Evolutionary conservation across 352 stramenopile genomes (phyloP), one percentile per base, ranked within the genome.

Genomic region (Phytophthora podocarpi): DNA sequence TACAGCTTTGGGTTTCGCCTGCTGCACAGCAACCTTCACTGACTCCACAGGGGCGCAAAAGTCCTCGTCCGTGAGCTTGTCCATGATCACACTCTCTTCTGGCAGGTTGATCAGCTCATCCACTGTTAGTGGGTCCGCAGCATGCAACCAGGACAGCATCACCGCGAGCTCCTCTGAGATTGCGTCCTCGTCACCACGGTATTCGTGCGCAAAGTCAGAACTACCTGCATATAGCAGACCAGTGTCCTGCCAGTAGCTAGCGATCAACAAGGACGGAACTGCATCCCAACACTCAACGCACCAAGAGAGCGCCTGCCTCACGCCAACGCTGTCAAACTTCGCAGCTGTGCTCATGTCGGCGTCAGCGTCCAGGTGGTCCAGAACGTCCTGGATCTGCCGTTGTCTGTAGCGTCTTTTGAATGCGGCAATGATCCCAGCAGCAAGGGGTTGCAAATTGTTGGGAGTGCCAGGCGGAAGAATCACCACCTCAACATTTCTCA

Each of bases 371-470:
- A 75, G 16, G 5, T 65, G 63, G 21, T 75, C 62, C 13, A 72
- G 41, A 0, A 40, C 62, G 13, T 69, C 23, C 26, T 75, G 62
- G 16, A 75, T 62, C 56, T 75, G 67, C 2, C 56, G 67, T 48
- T 48, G 57, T 42, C 67, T 46, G 13, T 75, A 72, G 3, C 67
- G 62, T 56, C 41, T 56, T 41, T 75, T 75, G 11, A 72, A 72
- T 11, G 56, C 67, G 2, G 36, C 11, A 10, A 64, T n/a, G 24
- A 75, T 65, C 6, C 70, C 70, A 13, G 45, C 41, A 31, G 59
- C 32, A 30, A 78, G n/a, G 4, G 65, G 70, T 13, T 72, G 64
- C 21, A 74, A 42, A 6, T 55, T 58, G 23, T 15, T 55, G 0
- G 56, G 35, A 12, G 32, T 58, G 1, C 63, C 59, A 27, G 23